Base-by-base conservation (phyloP, 1,139 yeast genomes). In the Taiozyma sp. region DNA sequence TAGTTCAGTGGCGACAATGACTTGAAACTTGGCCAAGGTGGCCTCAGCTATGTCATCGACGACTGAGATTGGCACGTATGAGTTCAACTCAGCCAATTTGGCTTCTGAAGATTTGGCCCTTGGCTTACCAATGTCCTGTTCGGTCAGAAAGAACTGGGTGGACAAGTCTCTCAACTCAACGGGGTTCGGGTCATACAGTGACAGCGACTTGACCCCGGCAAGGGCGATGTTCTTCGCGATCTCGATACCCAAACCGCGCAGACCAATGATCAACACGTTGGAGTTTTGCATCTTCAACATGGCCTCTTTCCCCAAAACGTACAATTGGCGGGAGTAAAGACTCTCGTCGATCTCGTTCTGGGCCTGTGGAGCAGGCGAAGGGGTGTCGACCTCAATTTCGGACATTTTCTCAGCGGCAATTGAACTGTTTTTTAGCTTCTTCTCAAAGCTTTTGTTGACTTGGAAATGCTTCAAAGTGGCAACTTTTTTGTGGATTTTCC, bases 221-320 rank as follows among this genome's bases (percentile, higher is more conserved):
- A 93, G 78, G 0, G 97, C 96, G 51, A 93, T 90, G 70, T 93
- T 93, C 71, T 93, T 95, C 42, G 99, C 97, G 55, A 93, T 91
- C 70, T 93, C 99, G 46, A 89, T 80, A 61, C 99, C 99, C 47
- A 93, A 75, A 40, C 99, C 99, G 65, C 83, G 84, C 56, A 92
- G 73, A 4, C 99, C 99, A 57, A 92, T 81, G 51, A 93, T 77
- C 49, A 93, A 79, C 22, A 93, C 97, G 63, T 87, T 90, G 44
- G 98, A 91, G 59, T 81, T 78, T 65, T 93, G 97, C 97, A 93
- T 89, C 69, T 90, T 88, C 64, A 92, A 76, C 99, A 93, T 93
- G 50, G 99, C 99, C 61, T 93, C 99, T 65, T 89, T 88, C 53
- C 97, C 97, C 62, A 91, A 72, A 51, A 91, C 97, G 62, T 91